Percentiles rank a stretch among this genome's conserved stretches.
phyloP scores from a whole-genome alignment of 2,329 filamentous ascomycete genomes.

The Fusarium camptoceras region DNA sequence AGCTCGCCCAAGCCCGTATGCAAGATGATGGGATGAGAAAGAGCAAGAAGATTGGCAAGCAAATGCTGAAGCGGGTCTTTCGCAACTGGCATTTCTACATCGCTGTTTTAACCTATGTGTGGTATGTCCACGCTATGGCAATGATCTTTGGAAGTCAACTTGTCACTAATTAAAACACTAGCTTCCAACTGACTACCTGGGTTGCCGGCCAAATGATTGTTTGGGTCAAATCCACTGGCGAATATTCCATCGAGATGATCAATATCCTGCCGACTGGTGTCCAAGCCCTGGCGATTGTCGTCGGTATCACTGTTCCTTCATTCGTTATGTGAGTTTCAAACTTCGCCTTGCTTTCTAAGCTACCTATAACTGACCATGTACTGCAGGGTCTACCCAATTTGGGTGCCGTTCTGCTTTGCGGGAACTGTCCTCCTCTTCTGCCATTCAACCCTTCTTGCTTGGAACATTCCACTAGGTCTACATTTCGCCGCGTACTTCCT shows the following conservation, averaged over 20 bases:
- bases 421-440: slow-evolving; percentile 39
- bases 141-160: neutral
- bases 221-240: slow-evolving; percentile 41
- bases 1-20: slow-evolving; percentile 45
- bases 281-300: slow-evolving; percentile 46
- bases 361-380: neutral
- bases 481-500: slow-evolving; percentile 38
- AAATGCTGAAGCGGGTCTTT: slow-evolving; percentile 46
- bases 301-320: slow-evolving; percentile 40
- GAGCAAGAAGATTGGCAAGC: slow-evolving; percentile 40
- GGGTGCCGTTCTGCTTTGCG: slow-evolving; percentile 47
- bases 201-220: slow-evolving; percentile 44
- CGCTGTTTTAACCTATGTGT: slow-evolving; percentile 41
- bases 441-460: slow-evolving; percentile 38
- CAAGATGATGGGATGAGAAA: slow-evolving; percentile 37
- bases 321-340: slow-evolving; percentile 25
- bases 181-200: slow-evolving; percentile 40
- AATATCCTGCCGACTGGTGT: slow-evolving; percentile 44
- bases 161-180: neutral
- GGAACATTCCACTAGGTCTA: slow-evolving; percentile 40
- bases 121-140: neutral
- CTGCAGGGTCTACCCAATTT: slow-evolving; percentile 32
- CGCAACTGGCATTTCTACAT: slow-evolving; percentile 46
- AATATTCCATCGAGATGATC: slow-evolving; percentile 42
- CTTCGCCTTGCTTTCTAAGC: rapidly evolving